A percentile compares a stretch with the other conserved stretches of the same genome.
phyloP scores from a whole-genome alignment of 176 grass and related monocot genomes.

The Oryza longistaminata region DNA sequence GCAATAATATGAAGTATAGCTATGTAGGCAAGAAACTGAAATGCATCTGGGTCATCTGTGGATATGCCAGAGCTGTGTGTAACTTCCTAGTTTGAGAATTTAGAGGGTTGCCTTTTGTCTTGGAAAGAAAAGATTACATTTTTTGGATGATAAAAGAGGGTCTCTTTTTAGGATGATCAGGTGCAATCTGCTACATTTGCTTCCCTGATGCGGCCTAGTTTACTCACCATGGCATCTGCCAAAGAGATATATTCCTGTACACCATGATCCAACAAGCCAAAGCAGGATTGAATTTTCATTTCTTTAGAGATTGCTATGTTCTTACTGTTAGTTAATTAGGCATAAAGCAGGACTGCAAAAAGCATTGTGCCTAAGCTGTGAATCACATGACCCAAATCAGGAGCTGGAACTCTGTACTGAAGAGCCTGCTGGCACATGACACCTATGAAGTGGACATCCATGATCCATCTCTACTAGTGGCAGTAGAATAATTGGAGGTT shows the following conservation, averaged over 20 bases:
- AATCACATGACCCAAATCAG: slow-evolving; percentile 38
- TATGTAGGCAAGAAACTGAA: slow-evolving; percentile 17
- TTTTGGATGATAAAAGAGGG: no score
- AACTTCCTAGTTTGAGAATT: slow-evolving; percentile 32
- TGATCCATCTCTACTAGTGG: slow-evolving; percentile 16
- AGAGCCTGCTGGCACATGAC: background rate
- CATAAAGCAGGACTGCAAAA: slow-evolving; percentile 30
- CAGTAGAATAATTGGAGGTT: slow-evolving; percentile 25
- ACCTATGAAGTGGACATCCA: slow-evolving; percentile 25
- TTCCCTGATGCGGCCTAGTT: background rate
- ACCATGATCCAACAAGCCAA: background rate
- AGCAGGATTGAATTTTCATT: background rate
- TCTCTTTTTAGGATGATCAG: background rate
- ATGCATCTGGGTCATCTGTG: slow-evolving; percentile 21
- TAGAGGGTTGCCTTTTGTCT: background rate
- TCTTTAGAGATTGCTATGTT: background rate
- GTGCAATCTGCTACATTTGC: slow-evolving; percentile 16
- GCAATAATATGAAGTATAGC: slow-evolving; percentile 42
- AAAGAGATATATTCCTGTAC: background rate
- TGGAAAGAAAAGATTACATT: background rate
- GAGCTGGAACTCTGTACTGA: slow-evolving; percentile 25
- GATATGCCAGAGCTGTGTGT: slow-evolving; percentile 43
- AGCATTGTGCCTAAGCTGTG: slow-evolving; percentile 12
- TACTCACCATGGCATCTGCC: background rate
- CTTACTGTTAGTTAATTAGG: slow-evolving; percentile 8